phyloP scores from a whole-genome alignment of 495 filamentous ascomycete species.

The Echria macrotheca region DNA sequence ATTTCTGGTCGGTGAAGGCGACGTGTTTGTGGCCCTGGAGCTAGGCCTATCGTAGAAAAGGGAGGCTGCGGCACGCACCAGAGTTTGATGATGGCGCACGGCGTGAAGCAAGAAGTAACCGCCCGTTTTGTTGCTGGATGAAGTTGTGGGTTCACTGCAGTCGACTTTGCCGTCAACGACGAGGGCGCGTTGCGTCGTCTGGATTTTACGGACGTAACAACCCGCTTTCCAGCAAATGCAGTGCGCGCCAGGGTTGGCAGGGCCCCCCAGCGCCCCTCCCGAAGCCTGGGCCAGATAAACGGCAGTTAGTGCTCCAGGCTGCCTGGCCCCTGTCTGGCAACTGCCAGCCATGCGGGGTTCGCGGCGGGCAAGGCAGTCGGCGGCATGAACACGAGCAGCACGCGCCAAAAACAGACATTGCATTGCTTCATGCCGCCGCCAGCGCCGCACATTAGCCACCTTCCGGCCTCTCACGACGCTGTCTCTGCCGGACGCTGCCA shows the following conservation, averaged over 20 bases:
- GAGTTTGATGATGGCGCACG: constrained; percentile 7
- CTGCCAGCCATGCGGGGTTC: background rate
- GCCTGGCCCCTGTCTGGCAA: background rate
- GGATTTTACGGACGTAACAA: constrained; percentile 10
- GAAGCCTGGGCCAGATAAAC: constrained; percentile 8
- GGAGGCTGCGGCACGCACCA: background rate
- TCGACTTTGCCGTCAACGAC: background rate
- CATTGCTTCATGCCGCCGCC: background rate
- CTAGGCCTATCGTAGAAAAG: constrained; percentile 3
- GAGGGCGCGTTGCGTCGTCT: background rate
- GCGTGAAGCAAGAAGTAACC: constrained; percentile 12
- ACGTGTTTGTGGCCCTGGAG: constrained; percentile 2
- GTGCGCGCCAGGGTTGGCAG: background rate
- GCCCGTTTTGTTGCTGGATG: constrained; percentile 6
- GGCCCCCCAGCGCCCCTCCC: background rate
- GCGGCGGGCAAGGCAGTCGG: too few species aligned
- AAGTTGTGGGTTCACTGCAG: constrained; percentile 7
- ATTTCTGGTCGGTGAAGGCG: background rate
- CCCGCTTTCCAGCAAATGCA: background rate
- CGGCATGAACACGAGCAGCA: too few species aligned
- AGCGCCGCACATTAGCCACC: too few species aligned
- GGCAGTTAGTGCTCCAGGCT: background rate
- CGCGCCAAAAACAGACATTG: too few species aligned
- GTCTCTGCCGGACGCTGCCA: constrained; percentile 1
- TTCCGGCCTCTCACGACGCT: too few species aligned